Conservation (phyloP, 192 early-diverging fungal genomes). For the Backusella mclennaniae region DNA sequence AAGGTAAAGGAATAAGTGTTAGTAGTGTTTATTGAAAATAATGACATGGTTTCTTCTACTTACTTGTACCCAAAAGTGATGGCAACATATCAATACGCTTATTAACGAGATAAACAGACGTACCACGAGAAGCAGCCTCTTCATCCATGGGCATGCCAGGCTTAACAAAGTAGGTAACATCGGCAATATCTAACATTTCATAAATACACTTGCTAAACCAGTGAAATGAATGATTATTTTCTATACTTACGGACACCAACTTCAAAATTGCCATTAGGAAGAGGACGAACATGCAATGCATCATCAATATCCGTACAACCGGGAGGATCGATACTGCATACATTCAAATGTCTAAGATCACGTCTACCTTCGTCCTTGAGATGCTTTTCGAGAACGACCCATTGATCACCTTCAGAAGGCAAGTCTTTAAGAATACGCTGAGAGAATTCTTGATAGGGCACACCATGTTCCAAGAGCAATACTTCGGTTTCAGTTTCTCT, state of each 20-base stretch:
- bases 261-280: constrained; percentile 48
- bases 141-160: constrained; percentile 77
- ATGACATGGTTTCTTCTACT: constrained; percentile 1
- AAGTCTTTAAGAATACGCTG: constrained; percentile 79
- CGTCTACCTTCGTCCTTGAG: constrained; percentile 61
- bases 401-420: constrained; percentile 85
- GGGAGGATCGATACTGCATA: constrained; percentile 99
- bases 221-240: neutral
- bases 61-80: constrained; percentile 65
- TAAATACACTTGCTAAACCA: neutral
- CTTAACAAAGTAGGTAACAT: constrained; percentile 93
- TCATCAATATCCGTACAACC: constrained; percentile 99
- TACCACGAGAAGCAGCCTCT: constrained; percentile 83
- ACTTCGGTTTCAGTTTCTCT: constrained; percentile 95
- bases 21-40: neutral
- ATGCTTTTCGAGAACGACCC: constrained; percentile 75
- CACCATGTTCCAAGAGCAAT: constrained; percentile 93
- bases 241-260: constrained; percentile 59
- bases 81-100: constrained; percentile 96
- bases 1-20: neutral
- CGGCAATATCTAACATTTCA: constrained; percentile 77
- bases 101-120: constrained; percentile 93
- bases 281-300: constrained; percentile 79
- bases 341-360: constrained; percentile 81
- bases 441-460: constrained; percentile 93